Base-by-base conservation (phyloP, 805 yeast genomes). In the Ascoidea rubescens region DNA sequence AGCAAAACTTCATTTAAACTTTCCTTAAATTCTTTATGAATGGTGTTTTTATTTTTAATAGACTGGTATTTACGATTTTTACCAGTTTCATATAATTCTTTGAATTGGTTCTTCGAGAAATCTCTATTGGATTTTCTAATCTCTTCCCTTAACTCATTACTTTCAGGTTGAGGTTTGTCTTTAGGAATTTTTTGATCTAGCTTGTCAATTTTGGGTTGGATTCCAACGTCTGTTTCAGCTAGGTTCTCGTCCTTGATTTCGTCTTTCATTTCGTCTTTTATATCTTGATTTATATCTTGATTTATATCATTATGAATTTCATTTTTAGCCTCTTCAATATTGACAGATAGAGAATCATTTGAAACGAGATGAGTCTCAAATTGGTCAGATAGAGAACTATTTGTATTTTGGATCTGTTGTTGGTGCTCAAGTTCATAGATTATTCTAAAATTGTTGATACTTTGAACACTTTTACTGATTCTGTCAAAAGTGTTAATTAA, bases 401-500 rank as follows among this genome's bases (percentile, higher is more conserved):
- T 37, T 14, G 4, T 10, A 10, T 37, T 14, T 37, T 37, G 43
- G 2, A 10, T 37, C 4, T 37, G 43, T 37, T 37, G 43, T 37
- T 37, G 43, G 28, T 21, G 28, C 3, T 21, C 28, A 21, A 21
- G 28, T 10, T 14, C 43, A 4, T 37, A 37, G 14, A 37, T 37
- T 37, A 37, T 10, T 52, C 58, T 54, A 45, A 93, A 93, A 58
- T 79, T 76, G 55, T 78, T 78, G 50, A 90, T 81, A 31, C 95
- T 79, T 53, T 74, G 77, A 32, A 93, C 72, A 42, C 96, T 84
- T 68, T 88, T 88, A 4, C 96, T 85, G 53, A 93, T 73, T 59
- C 98, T 78, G 62, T 90, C 96, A 68, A 88, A 88, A 0, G 98
- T 91, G 69, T 93, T 93, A 60, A 93, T 71, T 57, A 93, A 75